A percentile compares a stretch with the other conserved stretches of the same genome.
These are phyloP conservation scores for Apiotrichum gamsii DNA, from an alignment of 1,284 basidiomycete genomes.

Conservation along the genomic window DNA sequence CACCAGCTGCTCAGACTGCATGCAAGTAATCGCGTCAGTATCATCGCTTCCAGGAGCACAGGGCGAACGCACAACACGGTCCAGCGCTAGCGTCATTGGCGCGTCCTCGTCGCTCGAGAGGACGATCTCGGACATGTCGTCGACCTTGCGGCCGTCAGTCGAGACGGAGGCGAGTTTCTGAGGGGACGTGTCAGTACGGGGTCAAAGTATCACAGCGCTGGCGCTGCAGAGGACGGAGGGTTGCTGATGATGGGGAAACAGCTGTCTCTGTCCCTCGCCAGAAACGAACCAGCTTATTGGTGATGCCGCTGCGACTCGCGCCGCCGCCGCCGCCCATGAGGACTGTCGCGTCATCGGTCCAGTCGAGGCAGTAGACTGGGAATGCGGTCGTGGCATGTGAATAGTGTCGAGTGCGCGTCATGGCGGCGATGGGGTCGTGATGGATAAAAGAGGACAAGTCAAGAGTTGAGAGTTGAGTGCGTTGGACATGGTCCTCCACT, in stretches of 20 bases:
- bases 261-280: not conserved
- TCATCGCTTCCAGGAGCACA: too few species aligned
- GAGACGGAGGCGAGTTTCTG: conserved; percentile 58
- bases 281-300: conserved; percentile 75
- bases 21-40: conserved; percentile 1
- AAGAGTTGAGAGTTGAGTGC: too few species aligned
- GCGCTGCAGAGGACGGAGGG: not conserved
- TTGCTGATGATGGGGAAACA: too few species aligned
- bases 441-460: too few species aligned
- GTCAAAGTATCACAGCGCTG: not conserved
- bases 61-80: conserved; percentile 53
- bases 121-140: conserved; percentile 62
- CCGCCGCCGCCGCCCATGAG: conserved; percentile 87
- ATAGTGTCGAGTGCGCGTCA: conserved; percentile 73
- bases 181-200: not conserved
- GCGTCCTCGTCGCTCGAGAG: conserved; percentile 77
- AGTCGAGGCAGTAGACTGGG: conserved; percentile 82
- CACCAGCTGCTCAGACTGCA: conserved; percentile 54
- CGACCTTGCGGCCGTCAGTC: conserved; percentile 55
- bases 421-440: conserved; percentile 7
- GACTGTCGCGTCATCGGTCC: conserved; percentile 65
- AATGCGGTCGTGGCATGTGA: conserved; percentile 68
- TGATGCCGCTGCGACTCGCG: conserved; percentile 69
- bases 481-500: too few species aligned
- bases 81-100: conserved; percentile 82